Percentiles rank a stretch among this genome's conserved stretches.
phyloP scores from a whole-genome alignment of 768 basidiomycete genomes.

The Porpolomopsis calyptriformis region DNA sequence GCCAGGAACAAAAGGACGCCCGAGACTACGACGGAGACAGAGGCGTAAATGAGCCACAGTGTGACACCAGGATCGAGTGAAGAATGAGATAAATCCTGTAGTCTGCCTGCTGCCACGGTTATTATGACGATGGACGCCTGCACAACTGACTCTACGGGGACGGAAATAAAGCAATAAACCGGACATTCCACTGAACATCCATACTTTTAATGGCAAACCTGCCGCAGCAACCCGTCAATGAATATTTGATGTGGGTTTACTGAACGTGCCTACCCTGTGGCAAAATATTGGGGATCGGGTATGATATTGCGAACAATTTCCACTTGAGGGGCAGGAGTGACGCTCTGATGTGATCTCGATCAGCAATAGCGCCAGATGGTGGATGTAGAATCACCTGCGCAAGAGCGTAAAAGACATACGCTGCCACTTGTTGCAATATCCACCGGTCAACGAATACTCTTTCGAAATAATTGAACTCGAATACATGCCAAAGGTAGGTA shows the following conservation, averaged over 20 bases:
- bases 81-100: slow-evolving; percentile 27
- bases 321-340: slow-evolving; percentile 28
- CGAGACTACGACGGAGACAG: slow-evolving; percentile 25
- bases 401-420: slow-evolving; percentile 33
- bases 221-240: background rate
- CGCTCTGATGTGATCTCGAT: slow-evolving; percentile 11
- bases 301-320: slow-evolving; percentile 32
- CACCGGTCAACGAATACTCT: background rate
- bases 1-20: slow-evolving; percentile 21
- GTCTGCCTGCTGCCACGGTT: slow-evolving; percentile 30
- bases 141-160: slow-evolving; percentile 26
- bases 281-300: slow-evolving; percentile 31
- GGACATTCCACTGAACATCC: slow-evolving; percentile 4
- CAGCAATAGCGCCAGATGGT: background rate
- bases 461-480: background rate
- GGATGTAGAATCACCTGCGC: slow-evolving; percentile 21
- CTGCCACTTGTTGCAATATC: slow-evolving; percentile 28
- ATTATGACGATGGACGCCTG: slow-evolving; percentile 34
- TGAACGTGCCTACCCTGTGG: slow-evolving; percentile 22
- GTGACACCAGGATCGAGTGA: slow-evolving; percentile 28
- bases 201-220: slow-evolving; percentile 33
- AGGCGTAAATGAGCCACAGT: slow-evolving; percentile 31
- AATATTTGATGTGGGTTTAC: slow-evolving; percentile 1
- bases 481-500: slow-evolving; percentile 27
- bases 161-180: background rate